Percentiles rank a stretch among this genome's conserved stretches.
Conservation (phyloP, 768 basidiomycete genomes). For the Nidularia sp. region DNA sequence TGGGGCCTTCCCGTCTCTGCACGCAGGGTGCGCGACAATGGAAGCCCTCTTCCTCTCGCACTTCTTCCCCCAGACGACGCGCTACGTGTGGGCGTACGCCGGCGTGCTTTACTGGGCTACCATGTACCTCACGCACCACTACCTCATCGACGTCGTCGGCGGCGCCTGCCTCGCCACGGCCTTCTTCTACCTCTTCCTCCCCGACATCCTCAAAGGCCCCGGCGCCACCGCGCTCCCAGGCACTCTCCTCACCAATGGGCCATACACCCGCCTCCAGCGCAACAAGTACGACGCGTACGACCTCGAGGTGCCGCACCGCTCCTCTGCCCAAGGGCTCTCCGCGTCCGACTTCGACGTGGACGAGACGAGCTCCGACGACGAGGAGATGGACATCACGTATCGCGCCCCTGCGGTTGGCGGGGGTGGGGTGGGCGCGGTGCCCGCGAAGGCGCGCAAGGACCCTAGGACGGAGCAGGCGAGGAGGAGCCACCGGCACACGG, state of each 20-base stretch:
- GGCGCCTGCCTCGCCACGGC: slow-evolving; percentile 88
- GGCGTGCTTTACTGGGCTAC: slow-evolving; percentile 94
- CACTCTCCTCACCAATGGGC: slow-evolving; percentile 13
- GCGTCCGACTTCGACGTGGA: slow-evolving; percentile 52
- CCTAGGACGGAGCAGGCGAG: slow-evolving; percentile 13
- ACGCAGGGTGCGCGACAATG: slow-evolving; percentile 86
- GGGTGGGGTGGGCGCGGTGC: neutral
- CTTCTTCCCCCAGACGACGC: slow-evolving; percentile 79
- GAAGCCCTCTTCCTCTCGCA: slow-evolving; percentile 92
- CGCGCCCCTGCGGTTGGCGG: slow-evolving; percentile 50
- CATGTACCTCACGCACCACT: slow-evolving; percentile 98
- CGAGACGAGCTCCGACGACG: slow-evolving; percentile 59
- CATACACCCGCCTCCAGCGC: slow-evolving; percentile 17
- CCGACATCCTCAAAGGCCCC: slow-evolving; percentile 66
- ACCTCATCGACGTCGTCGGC: slow-evolving; percentile 95
- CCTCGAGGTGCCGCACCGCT: slow-evolving; percentile 53
- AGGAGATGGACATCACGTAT: slow-evolving; percentile 66
- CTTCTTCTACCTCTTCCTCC: slow-evolving; percentile 86
- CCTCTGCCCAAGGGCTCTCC: slow-evolving; percentile 27
- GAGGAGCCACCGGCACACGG: slow-evolving; percentile 70
- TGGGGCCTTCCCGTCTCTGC: slow-evolving; percentile 94
- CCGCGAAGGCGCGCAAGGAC: slow-evolving; percentile 15
- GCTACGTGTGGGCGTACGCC: slow-evolving; percentile 78
- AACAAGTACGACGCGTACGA: slow-evolving; percentile 80
- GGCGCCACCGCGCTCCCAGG: slow-evolving; percentile 50